phyloP scores from a whole-genome alignment of 2,329 filamentous ascomycete species.

The Paecilomyces dactylethromorphus region DNA sequence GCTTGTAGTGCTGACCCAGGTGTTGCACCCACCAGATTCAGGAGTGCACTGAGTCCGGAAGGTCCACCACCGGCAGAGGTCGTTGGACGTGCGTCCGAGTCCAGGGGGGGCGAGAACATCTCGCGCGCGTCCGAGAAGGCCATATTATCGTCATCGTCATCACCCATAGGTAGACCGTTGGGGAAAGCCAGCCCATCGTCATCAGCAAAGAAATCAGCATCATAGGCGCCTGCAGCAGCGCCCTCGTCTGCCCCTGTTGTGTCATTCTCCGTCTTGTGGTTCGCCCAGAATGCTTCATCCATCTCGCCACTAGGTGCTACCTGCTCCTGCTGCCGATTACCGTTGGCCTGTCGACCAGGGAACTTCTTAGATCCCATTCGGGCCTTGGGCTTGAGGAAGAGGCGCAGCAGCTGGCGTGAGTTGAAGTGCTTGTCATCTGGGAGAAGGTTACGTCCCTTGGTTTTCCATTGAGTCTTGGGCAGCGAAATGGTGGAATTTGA shows the following conservation, averaged over 20 bases:
- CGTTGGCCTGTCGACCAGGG: conserved; percentile 34
- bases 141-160: conserved; percentile 42
- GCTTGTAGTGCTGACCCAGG: conserved; percentile 32
- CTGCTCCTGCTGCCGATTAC: conserved; percentile 37
- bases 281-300: conserved; percentile 94
- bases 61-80: conserved; percentile 26
- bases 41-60: conserved; percentile 31
- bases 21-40: conserved; percentile 37
- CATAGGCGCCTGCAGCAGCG: conserved; percentile 69
- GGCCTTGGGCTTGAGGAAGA: conserved; percentile 94
- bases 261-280: conserved; percentile 50
- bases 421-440: conserved; percentile 99
- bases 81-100: conserved; percentile 24
- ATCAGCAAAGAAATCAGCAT: conserved; percentile 89
- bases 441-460: conserved; percentile 83
- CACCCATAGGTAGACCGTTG: conserved; percentile 38
- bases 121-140: conserved; percentile 45
- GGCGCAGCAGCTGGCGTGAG: conserved; percentile 76
- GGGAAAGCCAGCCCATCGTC: conserved; percentile 52
- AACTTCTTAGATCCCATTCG: conserved; percentile 64
- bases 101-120: conserved; percentile 36
- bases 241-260: conserved; percentile 45
- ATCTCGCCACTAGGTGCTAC: conserved; percentile 67
- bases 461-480: conserved; percentile 92
- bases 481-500: conserved; percentile 76